Evolutionary conservation across 2,329 filamentous ascomycete genomes (phyloP).

Genomic region (Dryadomyces sulphureus): DNA sequence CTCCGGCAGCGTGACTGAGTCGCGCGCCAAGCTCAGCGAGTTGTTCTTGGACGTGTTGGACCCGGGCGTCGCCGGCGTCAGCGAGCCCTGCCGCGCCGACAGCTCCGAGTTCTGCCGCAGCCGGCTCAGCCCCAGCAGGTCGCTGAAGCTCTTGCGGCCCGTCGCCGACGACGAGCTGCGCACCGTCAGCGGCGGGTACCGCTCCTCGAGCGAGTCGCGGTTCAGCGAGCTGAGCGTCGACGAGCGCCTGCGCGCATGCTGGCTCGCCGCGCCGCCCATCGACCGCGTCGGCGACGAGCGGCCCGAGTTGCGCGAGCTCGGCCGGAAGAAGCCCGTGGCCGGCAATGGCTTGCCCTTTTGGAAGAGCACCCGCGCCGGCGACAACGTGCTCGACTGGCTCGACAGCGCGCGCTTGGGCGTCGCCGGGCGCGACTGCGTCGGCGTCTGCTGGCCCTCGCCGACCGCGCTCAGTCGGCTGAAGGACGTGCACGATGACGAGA

Average conservation of each 20-base stretch:
- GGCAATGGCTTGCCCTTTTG: constrained; percentile 27
- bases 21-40: constrained; percentile 63
- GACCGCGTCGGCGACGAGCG: constrained; percentile 50
- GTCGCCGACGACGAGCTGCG: constrained; percentile 66
- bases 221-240: constrained; percentile 79
- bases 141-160: constrained; percentile 87
- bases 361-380: constrained; percentile 17
- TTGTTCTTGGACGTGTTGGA: constrained; percentile 65
- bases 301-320: constrained; percentile 35
- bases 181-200: constrained; percentile 49
- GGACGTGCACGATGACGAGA: background rate
- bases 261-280: constrained; percentile 20
- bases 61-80: constrained; percentile 53
- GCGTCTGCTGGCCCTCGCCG: constrained; percentile 13
- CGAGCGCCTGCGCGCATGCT: constrained; percentile 58
- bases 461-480: background rate
- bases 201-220: constrained; percentile 56
- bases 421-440: constrained; percentile 16
- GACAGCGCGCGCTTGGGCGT: constrained; percentile 15
- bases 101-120: constrained; percentile 71
- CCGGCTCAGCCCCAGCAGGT: constrained; percentile 65
- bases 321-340: constrained; percentile 33
- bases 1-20: constrained; percentile 58
- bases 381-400: constrained; percentile 16
- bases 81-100: constrained; percentile 45